Evolutionary conservation across 2,329 filamentous ascomycete species (phyloP).

Genomic region (Huntiella savannae): DNA sequence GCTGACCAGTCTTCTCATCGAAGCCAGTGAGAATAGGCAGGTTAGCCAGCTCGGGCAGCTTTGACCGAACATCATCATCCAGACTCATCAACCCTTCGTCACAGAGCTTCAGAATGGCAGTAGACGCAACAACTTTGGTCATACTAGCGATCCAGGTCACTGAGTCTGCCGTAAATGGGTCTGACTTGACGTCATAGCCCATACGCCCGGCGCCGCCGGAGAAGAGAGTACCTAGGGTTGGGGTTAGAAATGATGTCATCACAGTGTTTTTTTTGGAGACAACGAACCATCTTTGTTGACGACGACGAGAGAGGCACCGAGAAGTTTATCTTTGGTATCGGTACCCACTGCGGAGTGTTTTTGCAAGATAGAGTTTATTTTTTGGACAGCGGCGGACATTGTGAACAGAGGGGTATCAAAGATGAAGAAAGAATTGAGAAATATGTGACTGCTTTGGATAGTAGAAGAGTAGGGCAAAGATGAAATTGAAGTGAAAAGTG

Average conservation of each 20-base stretch:
- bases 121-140: slow-evolving; percentile 24
- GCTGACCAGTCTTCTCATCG: neutral
- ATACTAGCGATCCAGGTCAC: slow-evolving; percentile 24
- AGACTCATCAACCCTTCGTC: slow-evolving; percentile 19
- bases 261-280: neutral
- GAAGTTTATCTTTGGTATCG: slow-evolving; percentile 18
- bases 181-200: slow-evolving; percentile 16
- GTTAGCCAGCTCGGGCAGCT: slow-evolving; percentile 19
- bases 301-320: slow-evolving; percentile 21
- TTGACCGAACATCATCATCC: slow-evolving; percentile 20
- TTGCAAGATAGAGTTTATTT: slow-evolving; percentile 16
- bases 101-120: slow-evolving; percentile 22
- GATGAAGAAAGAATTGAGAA: neutral
- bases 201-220: slow-evolving; percentile 20
- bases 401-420: neutral
- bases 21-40: slow-evolving; percentile 13
- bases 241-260: neutral
- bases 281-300: slow-evolving; percentile 17
- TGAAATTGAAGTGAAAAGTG: neutral
- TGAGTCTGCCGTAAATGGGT: slow-evolving; percentile 17
- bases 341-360: slow-evolving; percentile 16
- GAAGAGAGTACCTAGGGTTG: slow-evolving; percentile 18
- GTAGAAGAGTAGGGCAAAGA: neutral
- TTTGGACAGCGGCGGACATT: neutral
- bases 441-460: neutral